Base-by-base conservation (phyloP, 2,329 filamentous ascomycete genomes). In the Seiridium unicorne region DNA sequence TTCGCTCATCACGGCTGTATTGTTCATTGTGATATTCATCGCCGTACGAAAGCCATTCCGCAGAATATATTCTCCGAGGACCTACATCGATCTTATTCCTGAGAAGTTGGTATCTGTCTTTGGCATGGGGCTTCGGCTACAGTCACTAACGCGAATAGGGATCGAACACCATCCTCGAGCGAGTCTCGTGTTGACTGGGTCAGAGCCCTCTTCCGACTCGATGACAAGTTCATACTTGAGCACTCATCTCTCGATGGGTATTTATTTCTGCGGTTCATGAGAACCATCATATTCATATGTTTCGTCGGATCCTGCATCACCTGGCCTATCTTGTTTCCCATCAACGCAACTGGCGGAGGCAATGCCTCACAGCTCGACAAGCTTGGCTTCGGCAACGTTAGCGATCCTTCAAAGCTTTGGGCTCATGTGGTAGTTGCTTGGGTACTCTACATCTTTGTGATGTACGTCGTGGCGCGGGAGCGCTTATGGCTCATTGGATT, bases 401-500 rank as follows among this genome's bases (percentile, higher is more conserved):
- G 81, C n/a, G 74, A 85, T 58, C 83, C 84, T 60, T 84, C 84
- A 66, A 85, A 85, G 63, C 89, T 90, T 70, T 97, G 90, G 70
- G 94, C 92, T 0, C 93, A 97, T 72, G 84, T 86, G n/a, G 81
- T 90, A 49, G 81, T 95, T 38, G 91, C 89, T 0, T 97, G 91
- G 84, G 76, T 92, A 57, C 97, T 93, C 72, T 92, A 97, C 68
- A 82, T 86, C 60, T 97, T 98, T 73, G 83, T 99, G 61, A 88
- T 97, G 74, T 94, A 92, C 75, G 91, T 92, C 69, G 87, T 99
- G 58, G 92, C 92, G 36, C 87, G 95, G 63, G 95, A 99, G 75
- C 89, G 89, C 71, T 89, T 99, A 68, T 98, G 89, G 83, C 96
- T 93, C 75, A 91, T 97, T 78, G 96, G 96, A 69, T 77, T 98